A percentile compares a stretch with the other conserved stretches of the same genome.
Conservation (phyloP, 2,329 filamentous ascomycete species). For the Ophiocordyceps unilateralis region DNA sequence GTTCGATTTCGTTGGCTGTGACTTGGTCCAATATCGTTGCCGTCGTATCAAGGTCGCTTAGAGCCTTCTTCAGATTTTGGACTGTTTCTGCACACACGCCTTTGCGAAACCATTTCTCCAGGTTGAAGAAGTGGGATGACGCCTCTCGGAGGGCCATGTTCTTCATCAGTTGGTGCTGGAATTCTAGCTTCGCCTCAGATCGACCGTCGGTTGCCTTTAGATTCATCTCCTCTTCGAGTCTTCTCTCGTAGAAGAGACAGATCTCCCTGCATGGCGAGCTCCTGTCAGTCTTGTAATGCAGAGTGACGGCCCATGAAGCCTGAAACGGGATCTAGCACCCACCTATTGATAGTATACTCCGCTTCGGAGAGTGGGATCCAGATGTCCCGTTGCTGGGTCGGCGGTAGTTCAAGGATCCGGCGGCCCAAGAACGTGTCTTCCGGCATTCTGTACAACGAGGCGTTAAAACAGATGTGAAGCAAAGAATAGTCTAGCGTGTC, state of each 20-base stretch:
- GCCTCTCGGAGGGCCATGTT: constrained; percentile 5
- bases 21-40: constrained; percentile 4
- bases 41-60: background rate
- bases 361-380: constrained; percentile 9
- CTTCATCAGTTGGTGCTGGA: too few relatives aligned
- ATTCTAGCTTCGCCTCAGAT: too few relatives aligned
- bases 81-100: background rate
- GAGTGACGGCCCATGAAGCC: too few relatives aligned
- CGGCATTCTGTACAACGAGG: constrained; percentile 6
- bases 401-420: constrained; percentile 10
- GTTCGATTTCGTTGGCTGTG: background rate
- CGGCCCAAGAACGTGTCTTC: constrained; percentile 11
- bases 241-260: background rate
- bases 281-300: too few relatives aligned
- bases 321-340: constrained; percentile 2
- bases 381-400: constrained; percentile 4
- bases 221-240: too few relatives aligned
- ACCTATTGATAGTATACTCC: constrained; percentile 12
- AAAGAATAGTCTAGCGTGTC: background rate
- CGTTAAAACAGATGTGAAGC: background rate
- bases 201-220: too few relatives aligned
- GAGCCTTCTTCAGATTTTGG: background rate
- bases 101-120: constrained; percentile 10
- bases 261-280: too few relatives aligned
- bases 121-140: constrained; percentile 11